These are phyloP conservation scores for Alternaria dauci DNA, from an alignment of 2,329 filamentous ascomycete species.

Conservation along the genomic window DNA sequence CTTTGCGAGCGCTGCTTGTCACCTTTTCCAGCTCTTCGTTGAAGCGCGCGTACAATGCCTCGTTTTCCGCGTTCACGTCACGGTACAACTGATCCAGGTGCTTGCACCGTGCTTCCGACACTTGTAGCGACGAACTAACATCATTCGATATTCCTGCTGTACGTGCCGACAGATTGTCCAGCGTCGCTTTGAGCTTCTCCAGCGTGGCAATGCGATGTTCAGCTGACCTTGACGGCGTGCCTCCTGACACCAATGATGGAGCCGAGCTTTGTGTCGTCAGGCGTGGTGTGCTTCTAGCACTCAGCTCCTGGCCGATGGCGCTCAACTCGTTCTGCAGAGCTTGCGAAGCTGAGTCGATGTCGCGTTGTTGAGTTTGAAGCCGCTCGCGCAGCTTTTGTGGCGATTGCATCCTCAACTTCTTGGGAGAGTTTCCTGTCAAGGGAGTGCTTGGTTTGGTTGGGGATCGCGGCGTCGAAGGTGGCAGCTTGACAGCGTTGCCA, in stretches of 20 bases:
- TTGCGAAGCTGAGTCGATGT: slow-evolving; percentile 73
- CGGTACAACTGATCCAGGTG: slow-evolving; percentile 89
- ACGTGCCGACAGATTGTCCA: slow-evolving; percentile 46
- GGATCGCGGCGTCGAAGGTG: slow-evolving; percentile 53
- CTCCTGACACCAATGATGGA: slow-evolving; percentile 30
- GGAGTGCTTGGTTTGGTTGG: slow-evolving; percentile 36
- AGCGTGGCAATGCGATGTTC: slow-evolving; percentile 69
- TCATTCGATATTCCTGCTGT: slow-evolving; percentile 69
- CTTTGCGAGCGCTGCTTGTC: slow-evolving; percentile 72
- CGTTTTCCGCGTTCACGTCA: slow-evolving; percentile 88
- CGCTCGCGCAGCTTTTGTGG: slow-evolving; percentile 79
- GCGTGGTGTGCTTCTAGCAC: slow-evolving; percentile 48
- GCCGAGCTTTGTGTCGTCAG: slow-evolving; percentile 45
- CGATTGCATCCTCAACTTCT: slow-evolving; percentile 62
- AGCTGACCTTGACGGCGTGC: slow-evolving; percentile 49
- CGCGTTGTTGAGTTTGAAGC: slow-evolving; percentile 80
- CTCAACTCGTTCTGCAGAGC: slow-evolving; percentile 77
- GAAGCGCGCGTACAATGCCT: slow-evolving; percentile 89
- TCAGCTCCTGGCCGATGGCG: slow-evolving; percentile 83
- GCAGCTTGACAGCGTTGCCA: slow-evolving; percentile 67
- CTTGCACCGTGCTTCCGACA: slow-evolving; percentile 79
- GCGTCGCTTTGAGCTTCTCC: slow-evolving; percentile 67
- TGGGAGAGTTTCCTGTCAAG: slow-evolving; percentile 29
- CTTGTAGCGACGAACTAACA: slow-evolving; percentile 73
- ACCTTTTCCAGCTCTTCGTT: slow-evolving; percentile 90